Evolutionary conservation across 176 grass and related monocot species (phyloP), one percentile per base, ranked within the genome.

Genomic region (Cenchrus americanus): DNA sequence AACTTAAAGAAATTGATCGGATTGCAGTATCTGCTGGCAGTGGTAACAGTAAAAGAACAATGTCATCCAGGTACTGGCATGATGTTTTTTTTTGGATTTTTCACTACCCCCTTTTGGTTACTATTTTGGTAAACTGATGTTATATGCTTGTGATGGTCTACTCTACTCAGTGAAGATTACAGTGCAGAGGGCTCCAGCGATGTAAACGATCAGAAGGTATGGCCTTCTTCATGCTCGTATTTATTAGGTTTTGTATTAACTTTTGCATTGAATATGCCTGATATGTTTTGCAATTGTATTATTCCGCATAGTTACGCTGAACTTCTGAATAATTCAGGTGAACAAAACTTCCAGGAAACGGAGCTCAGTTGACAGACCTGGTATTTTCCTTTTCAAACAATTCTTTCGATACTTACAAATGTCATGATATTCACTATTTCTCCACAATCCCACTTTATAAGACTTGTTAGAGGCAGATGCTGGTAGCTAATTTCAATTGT

Each of bases 181-280:
- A 99, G 91, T 54, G 85, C 89, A 42, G 93, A 99, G 70, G 96
- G 89, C 30, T 96, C 93, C 10, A 88, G 90, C 66, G 89, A 95
- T 90, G 87, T 88, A 89, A 87, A 85, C 51, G 85, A 94, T 71
- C 68, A 85, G 57, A 90, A 85, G 75, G 77, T 94, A 90, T 77
- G 44, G 19, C 70, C 7, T 71, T 7, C 18, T 66, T 21, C 15
- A 4, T 2, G 18, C 17, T 43, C 1, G 12, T 66, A 60, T 7
- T 26, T 26, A 8, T 71, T 72, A 44, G 26, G 27, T 64, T 90
- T 67, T 69, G 14, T 84, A 32, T 82, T 43, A 2, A 15, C 0
- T 43, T 52, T 24, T 73, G 6, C 15, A 24, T 64, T 40, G 48
- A 74, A 83, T 24, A 10, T 32, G 3, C 27, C 48, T 83, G 58